These are phyloP conservation scores for Suillus placidus DNA, from an alignment of 768 basidiomycete genomes.

Conservation along the genomic window DNA sequence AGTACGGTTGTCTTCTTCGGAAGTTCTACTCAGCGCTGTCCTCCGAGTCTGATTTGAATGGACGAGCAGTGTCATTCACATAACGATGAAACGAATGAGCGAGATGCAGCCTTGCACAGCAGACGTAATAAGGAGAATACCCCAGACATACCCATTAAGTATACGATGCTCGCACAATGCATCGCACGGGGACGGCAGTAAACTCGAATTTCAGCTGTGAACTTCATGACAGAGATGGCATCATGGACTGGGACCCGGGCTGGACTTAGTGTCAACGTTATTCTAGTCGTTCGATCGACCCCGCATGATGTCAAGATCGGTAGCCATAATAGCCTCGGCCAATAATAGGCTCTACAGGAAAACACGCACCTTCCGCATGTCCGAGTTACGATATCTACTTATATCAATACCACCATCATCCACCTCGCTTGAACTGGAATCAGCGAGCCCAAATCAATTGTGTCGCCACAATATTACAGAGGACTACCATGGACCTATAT, in stretches of 20 bases:
- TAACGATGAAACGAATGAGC: background rate
- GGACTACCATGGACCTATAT: conserved; percentile 32
- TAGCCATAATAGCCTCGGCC: background rate
- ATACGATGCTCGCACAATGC: background rate
- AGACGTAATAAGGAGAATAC: background rate
- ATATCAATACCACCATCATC: background rate
- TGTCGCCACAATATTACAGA: background rate
- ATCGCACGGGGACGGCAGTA: background rate
- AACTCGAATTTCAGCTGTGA: background rate
- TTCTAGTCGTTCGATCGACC: background rate
- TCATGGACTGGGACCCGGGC: too few relatives aligned
- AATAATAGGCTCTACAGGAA: background rate
- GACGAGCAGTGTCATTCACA: background rate
- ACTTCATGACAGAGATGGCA: too few relatives aligned
- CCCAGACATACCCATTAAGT: background rate
- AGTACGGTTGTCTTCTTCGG: background rate
- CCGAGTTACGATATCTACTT: background rate
- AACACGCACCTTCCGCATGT: conserved; percentile 5
- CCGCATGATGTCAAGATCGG: background rate
- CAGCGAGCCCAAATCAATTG: background rate
- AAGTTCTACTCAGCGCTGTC: background rate
- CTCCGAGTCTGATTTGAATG: background rate
- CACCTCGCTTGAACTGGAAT: background rate
- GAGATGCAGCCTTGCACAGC: background rate
- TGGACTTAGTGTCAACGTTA: too few relatives aligned